phyloP scores from a whole-genome alignment of 176 grass and related monocot genomes.

The Stipa capillata region DNA sequence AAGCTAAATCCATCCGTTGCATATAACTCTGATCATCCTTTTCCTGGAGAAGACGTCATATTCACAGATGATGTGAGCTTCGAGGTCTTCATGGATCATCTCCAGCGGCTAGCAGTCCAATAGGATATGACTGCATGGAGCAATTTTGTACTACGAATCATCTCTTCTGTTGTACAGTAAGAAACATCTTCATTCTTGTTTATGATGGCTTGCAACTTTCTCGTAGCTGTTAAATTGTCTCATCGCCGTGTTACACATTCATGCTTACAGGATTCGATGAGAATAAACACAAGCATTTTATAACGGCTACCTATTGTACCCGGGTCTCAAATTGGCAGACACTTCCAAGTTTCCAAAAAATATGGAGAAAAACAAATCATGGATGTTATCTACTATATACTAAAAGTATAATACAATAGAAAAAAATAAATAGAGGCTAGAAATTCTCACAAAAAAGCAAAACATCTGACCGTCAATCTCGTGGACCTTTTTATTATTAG shows the following conservation, averaged over 20 bases:
- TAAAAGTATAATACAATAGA: too few species aligned
- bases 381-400: too few species aligned
- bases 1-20: slow-evolving; percentile 86
- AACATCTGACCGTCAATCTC: too few species aligned
- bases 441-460: too few species aligned
- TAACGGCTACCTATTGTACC: too few species aligned
- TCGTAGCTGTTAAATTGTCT: neutral
- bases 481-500: too few species aligned
- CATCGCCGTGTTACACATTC: neutral
- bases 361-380: too few species aligned
- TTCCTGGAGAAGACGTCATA: slow-evolving; percentile 53
- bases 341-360: too few species aligned
- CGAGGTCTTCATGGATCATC: slow-evolving; percentile 85
- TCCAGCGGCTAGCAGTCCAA: slow-evolving; percentile 70
- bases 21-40: slow-evolving; percentile 60
- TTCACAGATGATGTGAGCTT: slow-evolving; percentile 95
- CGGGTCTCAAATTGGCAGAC: too few species aligned
- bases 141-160: slow-evolving; percentile 22
- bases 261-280: neutral
- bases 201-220: neutral
- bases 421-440: too few species aligned
- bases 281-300: neutral
- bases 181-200: neutral
- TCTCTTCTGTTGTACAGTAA: slow-evolving; percentile 13
- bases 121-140: slow-evolving; percentile 15